phyloP scores from a whole-genome alignment of 345 rosid species.

The Pugionium cornutum region DNA sequence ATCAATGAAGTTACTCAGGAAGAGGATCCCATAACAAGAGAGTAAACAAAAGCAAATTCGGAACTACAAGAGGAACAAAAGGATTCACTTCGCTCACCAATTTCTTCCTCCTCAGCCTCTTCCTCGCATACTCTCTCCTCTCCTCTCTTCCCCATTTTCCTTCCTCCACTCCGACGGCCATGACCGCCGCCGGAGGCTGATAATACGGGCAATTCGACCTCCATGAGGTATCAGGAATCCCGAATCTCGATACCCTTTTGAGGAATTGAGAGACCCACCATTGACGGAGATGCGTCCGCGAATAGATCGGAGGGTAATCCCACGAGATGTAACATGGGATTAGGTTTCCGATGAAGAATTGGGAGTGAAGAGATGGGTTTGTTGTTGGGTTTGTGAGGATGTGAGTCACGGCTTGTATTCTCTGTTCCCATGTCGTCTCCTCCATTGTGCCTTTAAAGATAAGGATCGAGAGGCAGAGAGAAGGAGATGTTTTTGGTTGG shows the following conservation, averaged over 20 bases:
- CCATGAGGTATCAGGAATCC: conserved; percentile 67
- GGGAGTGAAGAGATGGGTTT: conserved; percentile 37
- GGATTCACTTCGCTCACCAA: conserved; percentile 51
- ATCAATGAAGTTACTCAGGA: conserved; percentile 16
- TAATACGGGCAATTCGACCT: conserved; percentile 76
- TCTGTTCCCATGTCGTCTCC: conserved; percentile 41
- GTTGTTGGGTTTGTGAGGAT: conserved; percentile 42
- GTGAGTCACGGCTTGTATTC: conserved; percentile 39
- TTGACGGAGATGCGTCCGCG: conserved; percentile 38
- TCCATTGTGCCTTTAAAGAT: conserved; percentile 21
- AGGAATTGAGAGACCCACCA: conserved; percentile 62
- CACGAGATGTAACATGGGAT: conserved; percentile 52
- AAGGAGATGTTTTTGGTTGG: neutral
- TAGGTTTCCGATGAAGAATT: conserved; percentile 35
- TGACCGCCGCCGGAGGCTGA: conserved; percentile 69
- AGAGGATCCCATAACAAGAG: conserved; percentile 64
- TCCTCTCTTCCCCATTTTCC: conserved; percentile 67
- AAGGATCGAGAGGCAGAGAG: conserved; percentile 15
- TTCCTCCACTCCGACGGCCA: conserved; percentile 66
- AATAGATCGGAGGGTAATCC: conserved; percentile 69
- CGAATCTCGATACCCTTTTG: conserved; percentile 53
- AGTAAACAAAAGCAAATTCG: conserved; percentile 55
- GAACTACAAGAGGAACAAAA: conserved; percentile 55
- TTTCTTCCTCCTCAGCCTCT: conserved; percentile 57
- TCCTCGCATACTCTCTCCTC: conserved; percentile 55